These are phyloP conservation scores for Isatis lusitanica DNA, from an alignment of 441 rosid genomes.

Conservation along the genomic window DNA sequence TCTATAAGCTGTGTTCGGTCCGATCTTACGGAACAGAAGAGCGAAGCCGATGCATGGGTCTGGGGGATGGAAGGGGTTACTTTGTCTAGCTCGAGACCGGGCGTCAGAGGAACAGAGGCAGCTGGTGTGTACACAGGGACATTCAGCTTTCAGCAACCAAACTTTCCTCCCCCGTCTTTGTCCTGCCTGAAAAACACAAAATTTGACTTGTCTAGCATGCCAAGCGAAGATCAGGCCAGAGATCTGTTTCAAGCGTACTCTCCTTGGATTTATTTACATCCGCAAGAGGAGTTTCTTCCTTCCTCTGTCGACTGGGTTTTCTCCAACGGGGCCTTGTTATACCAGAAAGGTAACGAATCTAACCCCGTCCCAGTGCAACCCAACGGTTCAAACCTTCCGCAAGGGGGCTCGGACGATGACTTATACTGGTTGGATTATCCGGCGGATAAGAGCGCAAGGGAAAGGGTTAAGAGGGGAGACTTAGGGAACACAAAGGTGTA, in stretches of 20 bases:
- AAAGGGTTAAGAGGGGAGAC: constrained; percentile 64
- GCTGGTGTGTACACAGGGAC: constrained; percentile 61
- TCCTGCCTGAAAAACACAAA: constrained; percentile 60
- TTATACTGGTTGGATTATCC: constrained; percentile 82
- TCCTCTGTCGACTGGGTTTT: constrained; percentile 75
- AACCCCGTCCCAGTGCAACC: constrained; percentile 50
- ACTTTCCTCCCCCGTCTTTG: constrained; percentile 22
- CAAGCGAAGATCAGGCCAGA: constrained; percentile 48
- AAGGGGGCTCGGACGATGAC: constrained; percentile 68
- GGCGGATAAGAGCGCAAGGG: constrained; percentile 40
- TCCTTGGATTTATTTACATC: constrained; percentile 69
- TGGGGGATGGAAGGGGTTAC: constrained; percentile 57
- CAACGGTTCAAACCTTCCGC: constrained; percentile 76
- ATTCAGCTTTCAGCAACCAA: constrained; percentile 43
- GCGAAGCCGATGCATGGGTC: constrained; percentile 49
- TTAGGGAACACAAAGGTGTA: constrained; percentile 50
- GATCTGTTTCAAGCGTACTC: constrained; percentile 52
- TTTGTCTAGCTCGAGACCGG: constrained; percentile 49
- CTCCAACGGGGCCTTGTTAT: constrained; percentile 60
- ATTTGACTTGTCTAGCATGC: constrained; percentile 54
- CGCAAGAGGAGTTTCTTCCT: constrained; percentile 63
- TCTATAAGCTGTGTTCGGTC: constrained; percentile 69
- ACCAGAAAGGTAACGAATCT: constrained; percentile 64
- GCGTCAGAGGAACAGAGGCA: constrained; percentile 44
- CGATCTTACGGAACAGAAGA: constrained; percentile 57